These are phyloP conservation scores for Aspergillus nidulans DNA, from an alignment of 495 filamentous ascomycete genomes.

Conservation along the genomic window DNA sequence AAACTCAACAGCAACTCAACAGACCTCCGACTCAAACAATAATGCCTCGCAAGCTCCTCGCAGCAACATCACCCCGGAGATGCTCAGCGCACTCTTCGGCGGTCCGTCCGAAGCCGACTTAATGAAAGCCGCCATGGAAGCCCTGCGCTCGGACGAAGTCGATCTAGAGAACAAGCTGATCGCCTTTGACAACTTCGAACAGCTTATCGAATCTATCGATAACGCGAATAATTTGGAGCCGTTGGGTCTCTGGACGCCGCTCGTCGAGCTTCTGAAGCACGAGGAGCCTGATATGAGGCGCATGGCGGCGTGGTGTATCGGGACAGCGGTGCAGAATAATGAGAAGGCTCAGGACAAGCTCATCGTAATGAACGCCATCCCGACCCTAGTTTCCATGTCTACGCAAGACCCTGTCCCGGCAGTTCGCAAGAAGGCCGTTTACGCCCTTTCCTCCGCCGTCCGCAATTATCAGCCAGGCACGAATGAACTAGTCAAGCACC, in stretches of 20 bases:
- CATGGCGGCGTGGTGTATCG: constrained; percentile 88
- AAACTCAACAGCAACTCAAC: constrained; percentile 52
- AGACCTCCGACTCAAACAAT: constrained; percentile 23
- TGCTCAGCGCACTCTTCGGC: constrained; percentile 69
- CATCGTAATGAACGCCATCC: constrained; percentile 64
- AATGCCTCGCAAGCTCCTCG: constrained; percentile 34
- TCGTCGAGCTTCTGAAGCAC: constrained; percentile 62
- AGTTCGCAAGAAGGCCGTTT: constrained; percentile 82
- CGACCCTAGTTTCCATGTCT: constrained; percentile 62
- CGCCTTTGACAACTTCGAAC: constrained; percentile 96
- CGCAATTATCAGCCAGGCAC: constrained; percentile 82
- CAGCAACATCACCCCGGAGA: constrained; percentile 54
- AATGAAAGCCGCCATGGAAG: constrained; percentile 78
- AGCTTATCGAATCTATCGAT: constrained; percentile 85
- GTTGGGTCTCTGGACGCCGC: constrained; percentile 73
- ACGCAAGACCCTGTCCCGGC: constrained; percentile 52
- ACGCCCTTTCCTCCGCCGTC: constrained; percentile 75
- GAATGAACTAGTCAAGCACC: constrained; percentile 54
- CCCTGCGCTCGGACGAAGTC: constrained; percentile 58
- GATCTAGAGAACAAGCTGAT: constrained; percentile 72
- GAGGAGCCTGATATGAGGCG: constrained; percentile 66
- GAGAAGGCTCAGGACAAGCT: constrained; percentile 72
- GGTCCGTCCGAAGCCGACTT: constrained; percentile 82
- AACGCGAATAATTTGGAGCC: constrained; percentile 89
- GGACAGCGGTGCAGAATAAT: constrained; percentile 96